Conservation (phyloP, 129 eudicot genomes). For the Pulicaria dysenterica region DNA sequence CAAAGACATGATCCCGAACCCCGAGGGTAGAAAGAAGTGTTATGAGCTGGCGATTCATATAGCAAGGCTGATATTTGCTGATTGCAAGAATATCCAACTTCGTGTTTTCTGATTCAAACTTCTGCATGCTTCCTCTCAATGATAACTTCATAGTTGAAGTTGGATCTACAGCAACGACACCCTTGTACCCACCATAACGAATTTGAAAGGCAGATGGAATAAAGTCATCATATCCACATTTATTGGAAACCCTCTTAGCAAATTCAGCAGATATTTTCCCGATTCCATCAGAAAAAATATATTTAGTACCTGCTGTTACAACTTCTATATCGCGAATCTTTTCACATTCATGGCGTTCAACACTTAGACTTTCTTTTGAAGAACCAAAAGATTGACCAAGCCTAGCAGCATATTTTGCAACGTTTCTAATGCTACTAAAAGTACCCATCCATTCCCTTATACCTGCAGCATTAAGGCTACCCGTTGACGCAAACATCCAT, state of each 20-base stretch:
- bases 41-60: conserved; percentile 70
- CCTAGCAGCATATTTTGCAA: conserved; percentile 92
- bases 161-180: conserved; percentile 82
- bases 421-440: conserved; percentile 61
- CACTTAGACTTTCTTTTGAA: conserved; percentile 72
- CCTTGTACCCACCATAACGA: conserved; percentile 82
- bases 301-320: conserved; percentile 30
- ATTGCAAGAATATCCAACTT: conserved; percentile 64
- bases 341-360: conserved; percentile 53
- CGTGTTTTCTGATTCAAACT: conserved; percentile 57
- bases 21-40: conserved; percentile 85
- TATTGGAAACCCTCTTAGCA: conserved; percentile 57
- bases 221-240: conserved; percentile 56
- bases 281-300: conserved; percentile 82
- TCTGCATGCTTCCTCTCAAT: conserved; percentile 69
- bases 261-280: conserved; percentile 77
- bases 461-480: conserved; percentile 45
- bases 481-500: conserved; percentile 84
- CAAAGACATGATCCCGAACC: conserved; percentile 53
- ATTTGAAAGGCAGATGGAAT: conserved; percentile 82
- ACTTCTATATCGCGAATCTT: conserved; percentile 49
- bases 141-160: conserved; percentile 56
- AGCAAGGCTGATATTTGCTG: conserved; percentile 86
- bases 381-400: conserved; percentile 90
- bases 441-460: conserved; percentile 84